Conservation (phyloP, 2,329 filamentous ascomycete species). For the Herpotrichia juniperi region DNA sequence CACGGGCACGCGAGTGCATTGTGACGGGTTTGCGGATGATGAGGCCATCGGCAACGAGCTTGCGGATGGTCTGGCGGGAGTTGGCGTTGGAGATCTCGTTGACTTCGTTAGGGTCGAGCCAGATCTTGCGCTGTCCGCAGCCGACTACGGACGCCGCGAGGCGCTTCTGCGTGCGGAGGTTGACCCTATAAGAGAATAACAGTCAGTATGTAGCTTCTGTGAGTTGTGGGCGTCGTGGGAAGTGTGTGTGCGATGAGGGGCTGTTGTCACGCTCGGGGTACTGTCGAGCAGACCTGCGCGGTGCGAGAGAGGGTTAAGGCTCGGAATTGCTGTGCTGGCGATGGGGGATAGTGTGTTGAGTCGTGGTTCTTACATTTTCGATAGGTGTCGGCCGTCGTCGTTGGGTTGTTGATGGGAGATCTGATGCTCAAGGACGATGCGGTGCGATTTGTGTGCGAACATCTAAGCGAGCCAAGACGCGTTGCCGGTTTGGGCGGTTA, state of each 20-base stretch:
- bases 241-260: constrained; percentile 39
- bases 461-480: constrained; percentile 1
- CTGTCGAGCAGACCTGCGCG: constrained; percentile 27
- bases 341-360: constrained; percentile 18
- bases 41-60: constrained; percentile 99
- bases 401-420: constrained; percentile 13
- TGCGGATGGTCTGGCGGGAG: constrained; percentile 99
- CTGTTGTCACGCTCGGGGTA: constrained; percentile 38
- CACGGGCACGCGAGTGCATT: constrained; percentile 98
- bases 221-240: constrained; percentile 22
- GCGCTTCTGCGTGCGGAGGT: constrained; percentile 99
- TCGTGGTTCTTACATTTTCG: constrained; percentile 49
- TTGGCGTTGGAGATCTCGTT: constrained; percentile 99
- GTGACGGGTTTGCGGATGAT: constrained; percentile 99
- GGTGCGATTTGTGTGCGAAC: constrained; percentile 1
- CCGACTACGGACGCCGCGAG: constrained; percentile 98
- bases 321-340: constrained; percentile 24
- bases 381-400: constrained; percentile 48
- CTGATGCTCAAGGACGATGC: constrained; percentile 6
- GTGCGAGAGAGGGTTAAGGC: constrained; percentile 20
- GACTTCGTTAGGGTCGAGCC: constrained; percentile 99
- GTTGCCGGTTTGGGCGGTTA: not conserved
- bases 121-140: constrained; percentile 99
- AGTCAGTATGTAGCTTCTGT: constrained; percentile 35
- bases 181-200: constrained; percentile 74